Conservation (phyloP, 2,329 filamentous ascomycete genomes). For the Neonectria magnoliae region DNA sequence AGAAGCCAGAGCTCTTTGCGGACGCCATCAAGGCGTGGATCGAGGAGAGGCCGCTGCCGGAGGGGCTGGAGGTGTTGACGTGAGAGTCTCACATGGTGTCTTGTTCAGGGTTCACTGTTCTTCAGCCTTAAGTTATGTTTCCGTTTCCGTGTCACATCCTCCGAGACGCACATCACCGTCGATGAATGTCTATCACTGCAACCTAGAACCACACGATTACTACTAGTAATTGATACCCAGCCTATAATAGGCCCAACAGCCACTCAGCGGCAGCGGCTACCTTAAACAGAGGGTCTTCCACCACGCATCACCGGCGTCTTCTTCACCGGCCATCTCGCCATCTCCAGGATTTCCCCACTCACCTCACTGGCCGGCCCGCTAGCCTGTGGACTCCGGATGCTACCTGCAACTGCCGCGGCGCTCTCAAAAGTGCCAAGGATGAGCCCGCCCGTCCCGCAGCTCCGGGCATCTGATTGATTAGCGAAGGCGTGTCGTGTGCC, state of each 20-base stretch:
- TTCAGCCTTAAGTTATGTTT: not conserved
- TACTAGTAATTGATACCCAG: not conserved
- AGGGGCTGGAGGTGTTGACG: conserved; percentile 35
- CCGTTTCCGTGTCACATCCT: not conserved
- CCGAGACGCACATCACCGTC: not conserved
- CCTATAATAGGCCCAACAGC: not conserved
- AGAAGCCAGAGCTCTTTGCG: conserved; percentile 52
- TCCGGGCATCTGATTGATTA: conserved; percentile 23
- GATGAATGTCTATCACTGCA: not conserved
- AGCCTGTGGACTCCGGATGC: conserved; percentile 17
- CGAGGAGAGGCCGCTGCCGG: conserved; percentile 40
- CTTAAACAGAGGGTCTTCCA: not conserved
- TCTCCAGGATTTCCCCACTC: not conserved
- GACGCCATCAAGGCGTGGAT: conserved; percentile 50
- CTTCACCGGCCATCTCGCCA: conserved; percentile 3
- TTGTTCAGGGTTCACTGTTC: not conserved
- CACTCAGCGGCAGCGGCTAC: not conserved
- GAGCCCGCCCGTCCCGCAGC: conserved; percentile 13
- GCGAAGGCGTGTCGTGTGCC: not conserved
- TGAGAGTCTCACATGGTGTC: conserved; percentile 3
- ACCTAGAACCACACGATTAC: not conserved
- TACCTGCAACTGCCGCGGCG: conserved; percentile 12
- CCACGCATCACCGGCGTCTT: conserved; percentile 8
- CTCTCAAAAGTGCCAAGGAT: not conserved
- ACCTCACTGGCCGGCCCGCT: conserved; percentile 13